Percentiles rank a stretch among this genome's conserved stretches.
phyloP scores from a whole-genome alignment of 257 asterid genomes.

The Jacaranda mimosifolia region DNA sequence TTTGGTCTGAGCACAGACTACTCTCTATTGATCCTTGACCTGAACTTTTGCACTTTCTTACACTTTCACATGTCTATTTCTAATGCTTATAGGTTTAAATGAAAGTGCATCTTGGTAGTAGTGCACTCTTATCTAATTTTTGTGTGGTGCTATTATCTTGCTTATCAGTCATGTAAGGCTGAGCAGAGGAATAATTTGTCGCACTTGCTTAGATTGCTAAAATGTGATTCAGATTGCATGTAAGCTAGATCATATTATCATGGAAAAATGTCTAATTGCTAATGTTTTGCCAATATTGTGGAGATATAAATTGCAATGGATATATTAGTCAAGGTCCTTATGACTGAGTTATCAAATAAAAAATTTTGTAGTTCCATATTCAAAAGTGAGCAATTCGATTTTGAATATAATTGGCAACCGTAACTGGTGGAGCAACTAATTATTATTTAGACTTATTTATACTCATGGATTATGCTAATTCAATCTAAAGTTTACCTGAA shows the following conservation, averaged over 20 bases:
- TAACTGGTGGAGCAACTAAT: background rate
- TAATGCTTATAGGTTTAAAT: background rate
- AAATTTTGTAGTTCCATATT: background rate
- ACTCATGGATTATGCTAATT: background rate
- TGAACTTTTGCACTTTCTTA: background rate
- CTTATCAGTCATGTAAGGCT: background rate
- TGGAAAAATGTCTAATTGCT: conserved; percentile 4
- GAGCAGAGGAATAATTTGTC: background rate
- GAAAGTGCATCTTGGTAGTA: background rate
- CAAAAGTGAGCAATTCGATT: background rate
- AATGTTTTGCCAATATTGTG: background rate
- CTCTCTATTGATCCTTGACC: background rate
- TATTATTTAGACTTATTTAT: background rate
- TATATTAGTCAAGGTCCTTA: background rate
- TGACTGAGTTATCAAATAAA: background rate
- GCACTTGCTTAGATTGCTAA: background rate
- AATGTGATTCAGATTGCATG: conserved; percentile 23
- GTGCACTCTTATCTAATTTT: background rate
- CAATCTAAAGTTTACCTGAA: background rate
- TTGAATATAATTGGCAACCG: conserved; percentile 16
- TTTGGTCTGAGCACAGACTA: too few relatives aligned
- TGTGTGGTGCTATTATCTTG: background rate
- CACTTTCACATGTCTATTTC: background rate
- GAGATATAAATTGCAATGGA: background rate
- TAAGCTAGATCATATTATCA: background rate